Evolutionary conservation across 805 yeast species (phyloP), one percentile per base, ranked within the genome.

Genomic region (Yamadazyma nakazawae): DNA sequence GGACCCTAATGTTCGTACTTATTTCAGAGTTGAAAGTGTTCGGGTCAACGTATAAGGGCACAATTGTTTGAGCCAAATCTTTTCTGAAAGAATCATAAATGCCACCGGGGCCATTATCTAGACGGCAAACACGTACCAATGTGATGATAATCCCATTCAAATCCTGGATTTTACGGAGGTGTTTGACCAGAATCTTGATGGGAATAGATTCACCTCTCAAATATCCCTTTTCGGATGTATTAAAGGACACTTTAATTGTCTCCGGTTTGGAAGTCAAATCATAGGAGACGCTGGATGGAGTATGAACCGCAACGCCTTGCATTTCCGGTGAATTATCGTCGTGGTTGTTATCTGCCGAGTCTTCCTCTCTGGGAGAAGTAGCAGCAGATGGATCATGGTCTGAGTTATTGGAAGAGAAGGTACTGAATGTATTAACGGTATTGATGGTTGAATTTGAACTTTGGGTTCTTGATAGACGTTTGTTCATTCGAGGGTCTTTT

Each of bases 31-130:
- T 64, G 34, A 81, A 68, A 0, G 85, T 75, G 12, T 59, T 68
- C 0, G 91, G 88, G 59, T 88, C 91, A n/a, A 88, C 80, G 52
- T 81, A 84, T 11, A 90, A 66, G 1, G 97, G 96, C 1, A 85
- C 74, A 1, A 88, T 78, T 31, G 79, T 76, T 64, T 90, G 97
- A 32, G 84, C 79, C 6, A 90, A 68, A 60, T 90, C 97, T 61
- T 90, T 90, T 47, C 97, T 70, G 62, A 84, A 90, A 1, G 92
- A 78, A 61, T 85, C 84, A 46, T 78, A 74, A 45, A 84, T 75
- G 43, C 81, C 75, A 55, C 79, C 81, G n/a, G 75, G 74, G 0
- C 82, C 82, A 51, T 75, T 66, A 50, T 76, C 81, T 49, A 75
- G 65, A 12, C 94, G 73, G 53, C 96, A 87, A 5, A 91, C 82